Base-by-base conservation (phyloP, 441 rosid genomes). In the Syzygium syzygioides region DNA sequence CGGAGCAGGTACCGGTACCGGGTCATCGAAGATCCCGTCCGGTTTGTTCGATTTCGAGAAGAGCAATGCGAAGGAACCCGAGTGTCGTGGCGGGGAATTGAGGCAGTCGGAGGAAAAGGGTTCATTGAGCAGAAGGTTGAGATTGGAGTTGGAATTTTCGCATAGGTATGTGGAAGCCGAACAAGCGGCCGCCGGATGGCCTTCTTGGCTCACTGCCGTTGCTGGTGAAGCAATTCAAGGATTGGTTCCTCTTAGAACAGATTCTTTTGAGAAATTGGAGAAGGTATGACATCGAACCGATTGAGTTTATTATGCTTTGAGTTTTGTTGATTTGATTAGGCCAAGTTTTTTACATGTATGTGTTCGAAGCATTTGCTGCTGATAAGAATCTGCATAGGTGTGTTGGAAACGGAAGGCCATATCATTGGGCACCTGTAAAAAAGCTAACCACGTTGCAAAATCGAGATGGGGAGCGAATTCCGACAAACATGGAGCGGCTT, bases 131-230 rank as follows among this genome's bases (percentile, higher is more conserved):
- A 87, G 94, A 41, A 94, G 93, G 88, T 90, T 94, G 52, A 76
- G 86, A 13, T 85, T n/a, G 37, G 86, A 57, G 48, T 34, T 14
- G 54, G 94, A 94, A 25, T 88, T 94, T 62, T 91, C 98, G 10
- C 91, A 86, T 45, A 90, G 94, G 90, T 87, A 88, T 90, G 88
- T 93, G 54, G 95, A 91, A 88, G 98, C 94, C 7, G 99, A 97
- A 91, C 95, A 94, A 87, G 89, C 95, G 10, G 96, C 97, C 4
- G 98, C 97, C 34, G 99, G 99, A 23, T 97, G 99, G 99, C 99
- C 99, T 4, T 88, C 95, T 84, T 97, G 99, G 99, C 96, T 97
- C 62, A 96, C 94, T 26, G 87, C 97, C 7, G 94, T 94, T 52
- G 98, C 99, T 1, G 90, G 93, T 25, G 98, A 96, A 89, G 99